Conservation (phyloP, 306 rosid species). For the Adenanthera pavonina region DNA sequence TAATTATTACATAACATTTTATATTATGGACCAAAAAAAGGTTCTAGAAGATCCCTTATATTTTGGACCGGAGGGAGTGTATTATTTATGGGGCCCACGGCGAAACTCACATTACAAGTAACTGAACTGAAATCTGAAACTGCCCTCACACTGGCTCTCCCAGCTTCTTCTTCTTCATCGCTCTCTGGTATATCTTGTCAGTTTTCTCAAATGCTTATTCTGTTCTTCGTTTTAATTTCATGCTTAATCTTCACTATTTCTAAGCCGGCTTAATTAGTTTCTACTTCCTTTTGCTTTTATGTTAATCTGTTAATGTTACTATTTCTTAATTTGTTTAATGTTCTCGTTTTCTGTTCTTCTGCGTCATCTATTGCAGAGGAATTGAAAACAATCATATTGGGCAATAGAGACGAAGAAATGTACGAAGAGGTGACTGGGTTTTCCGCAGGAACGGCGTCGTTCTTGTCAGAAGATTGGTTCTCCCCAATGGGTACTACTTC, state of each 20-base stretch:
- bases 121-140: neutral
- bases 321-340: neutral
- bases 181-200: neutral
- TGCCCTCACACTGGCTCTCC: neutral
- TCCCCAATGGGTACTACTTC: conserved; percentile 26
- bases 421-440: conserved; percentile 11
- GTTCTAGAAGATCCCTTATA: too few species aligned
- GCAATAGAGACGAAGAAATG: conserved; percentile 22
- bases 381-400: neutral
- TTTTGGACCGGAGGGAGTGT: too few species aligned
- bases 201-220: too few species aligned
- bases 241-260: neutral
- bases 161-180: too few species aligned
- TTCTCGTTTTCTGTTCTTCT: neutral
- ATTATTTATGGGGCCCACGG: too few species aligned
- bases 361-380: neutral
- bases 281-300: neutral
- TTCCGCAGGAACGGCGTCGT: neutral
- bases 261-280: neutral
- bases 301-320: too few species aligned
- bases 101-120: neutral
- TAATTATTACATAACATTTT: too few species aligned
- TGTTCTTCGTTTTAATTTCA: neutral
- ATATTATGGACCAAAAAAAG: too few species aligned
- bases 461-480: conserved; percentile 36